Percentiles rank a stretch among this genome's conserved stretches.
Conservation (phyloP, 2,329 filamentous ascomycete genomes). For the Ophiostoma ips region DNA sequence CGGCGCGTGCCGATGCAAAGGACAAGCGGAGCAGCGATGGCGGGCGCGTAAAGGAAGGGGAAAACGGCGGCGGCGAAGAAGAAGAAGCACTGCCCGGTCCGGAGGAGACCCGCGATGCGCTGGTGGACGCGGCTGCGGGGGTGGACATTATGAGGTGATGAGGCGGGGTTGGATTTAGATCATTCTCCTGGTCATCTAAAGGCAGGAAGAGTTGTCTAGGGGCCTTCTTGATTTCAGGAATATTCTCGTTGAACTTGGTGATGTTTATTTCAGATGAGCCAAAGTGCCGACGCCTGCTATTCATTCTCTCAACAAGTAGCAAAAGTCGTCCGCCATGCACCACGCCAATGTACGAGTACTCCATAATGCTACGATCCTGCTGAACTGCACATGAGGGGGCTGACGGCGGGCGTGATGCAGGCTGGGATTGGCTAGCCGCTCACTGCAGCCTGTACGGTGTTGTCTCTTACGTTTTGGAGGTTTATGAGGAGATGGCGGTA, state of each 20-base stretch:
- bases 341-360: too few relatives aligned
- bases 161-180: too few relatives aligned
- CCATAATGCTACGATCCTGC: background rate
- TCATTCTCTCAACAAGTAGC: too few relatives aligned
- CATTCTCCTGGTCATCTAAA: too few relatives aligned
- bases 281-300: too few relatives aligned
- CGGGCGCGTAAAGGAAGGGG: background rate
- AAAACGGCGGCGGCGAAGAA: background rate
- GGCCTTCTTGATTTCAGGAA: too few relatives aligned
- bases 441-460: slow-evolving; percentile 2
- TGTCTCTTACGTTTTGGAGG: background rate
- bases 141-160: background rate
- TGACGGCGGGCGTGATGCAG: background rate
- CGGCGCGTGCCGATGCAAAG: slow-evolving; percentile 1
- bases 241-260: too few relatives aligned
- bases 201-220: too few relatives aligned
- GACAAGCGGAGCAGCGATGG: slow-evolving; percentile 1
- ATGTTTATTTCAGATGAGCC: too few relatives aligned
- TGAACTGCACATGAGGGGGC: background rate
- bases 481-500: background rate
- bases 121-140: background rate
- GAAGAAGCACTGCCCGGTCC: background rate
- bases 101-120: background rate
- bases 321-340: too few relatives aligned
- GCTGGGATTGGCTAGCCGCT: slow-evolving; percentile 6